Evolutionary conservation across 2,329 filamentous ascomycete species (phyloP).

Genomic region (Paramyrothecium roridum): DNA sequence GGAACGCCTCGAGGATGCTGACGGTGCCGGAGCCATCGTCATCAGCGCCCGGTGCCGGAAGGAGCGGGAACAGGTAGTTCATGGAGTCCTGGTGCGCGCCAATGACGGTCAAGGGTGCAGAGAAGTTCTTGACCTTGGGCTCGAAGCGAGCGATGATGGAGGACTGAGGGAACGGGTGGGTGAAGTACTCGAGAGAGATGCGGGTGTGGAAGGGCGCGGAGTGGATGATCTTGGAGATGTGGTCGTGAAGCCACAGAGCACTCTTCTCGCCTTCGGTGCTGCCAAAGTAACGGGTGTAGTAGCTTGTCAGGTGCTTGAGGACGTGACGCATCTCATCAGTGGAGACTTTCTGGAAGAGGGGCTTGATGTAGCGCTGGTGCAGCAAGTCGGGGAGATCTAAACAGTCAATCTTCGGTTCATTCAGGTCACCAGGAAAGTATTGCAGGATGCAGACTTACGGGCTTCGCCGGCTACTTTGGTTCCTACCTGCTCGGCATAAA

Average conservation of each 20-base stretch:
- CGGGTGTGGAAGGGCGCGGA: conserved; percentile 29
- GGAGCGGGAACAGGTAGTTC: conserved; percentile 66
- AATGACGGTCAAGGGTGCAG: conserved; percentile 45
- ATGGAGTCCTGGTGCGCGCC: conserved; percentile 74
- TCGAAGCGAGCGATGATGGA: conserved; percentile 68
- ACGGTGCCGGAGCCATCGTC: conserved; percentile 72
- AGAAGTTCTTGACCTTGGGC: conserved; percentile 30
- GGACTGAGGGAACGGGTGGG: conserved; percentile 66
- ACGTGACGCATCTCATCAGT: conserved; percentile 63
- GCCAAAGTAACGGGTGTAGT: conserved; percentile 58
- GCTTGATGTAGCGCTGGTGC: conserved; percentile 53
- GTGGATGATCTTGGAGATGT: conserved; percentile 30
- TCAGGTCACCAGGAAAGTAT: neutral
- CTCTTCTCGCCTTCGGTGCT: conserved; percentile 26
- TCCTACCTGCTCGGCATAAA: conserved; percentile 26
- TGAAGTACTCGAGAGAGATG: conserved; percentile 48
- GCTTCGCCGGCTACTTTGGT: conserved; percentile 21
- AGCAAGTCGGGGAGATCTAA: conserved; percentile 29
- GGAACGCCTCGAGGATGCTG: conserved; percentile 69
- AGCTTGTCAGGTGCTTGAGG: conserved; percentile 58
- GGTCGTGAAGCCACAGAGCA: conserved; percentile 30
- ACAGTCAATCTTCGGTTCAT: neutral
- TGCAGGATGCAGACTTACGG: conserved; percentile 12
- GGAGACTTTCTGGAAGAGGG: conserved; percentile 55
- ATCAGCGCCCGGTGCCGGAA: conserved; percentile 69